phyloP scores from a whole-genome alignment of 768 basidiomycete species.

The Terana coerulea region DNA sequence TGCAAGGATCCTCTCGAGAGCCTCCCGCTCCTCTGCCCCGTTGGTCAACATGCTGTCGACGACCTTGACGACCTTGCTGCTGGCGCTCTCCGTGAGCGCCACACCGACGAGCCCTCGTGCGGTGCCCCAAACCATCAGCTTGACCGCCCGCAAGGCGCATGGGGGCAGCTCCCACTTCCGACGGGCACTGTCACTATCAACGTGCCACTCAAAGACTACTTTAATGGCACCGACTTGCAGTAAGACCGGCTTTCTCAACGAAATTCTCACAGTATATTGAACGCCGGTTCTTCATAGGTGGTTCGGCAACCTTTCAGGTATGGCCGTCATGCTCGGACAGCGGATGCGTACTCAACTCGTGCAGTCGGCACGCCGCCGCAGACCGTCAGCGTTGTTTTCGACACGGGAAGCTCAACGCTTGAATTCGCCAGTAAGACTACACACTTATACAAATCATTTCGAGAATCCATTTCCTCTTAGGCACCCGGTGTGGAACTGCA shows the following conservation, averaged over 20 bases:
- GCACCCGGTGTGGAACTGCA: slow-evolving; percentile 41
- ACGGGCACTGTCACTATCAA: slow-evolving; percentile 29
- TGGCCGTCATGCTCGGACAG: slow-evolving; percentile 4
- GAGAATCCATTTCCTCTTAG: slow-evolving; percentile 17
- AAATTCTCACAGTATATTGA: neutral
- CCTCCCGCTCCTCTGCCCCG: too few relatives aligned
- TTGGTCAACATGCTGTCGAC: slow-evolving; percentile 1
- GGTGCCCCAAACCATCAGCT: slow-evolving; percentile 15
- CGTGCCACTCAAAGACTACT: slow-evolving; percentile 49
- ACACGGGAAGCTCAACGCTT: slow-evolving; percentile 48
- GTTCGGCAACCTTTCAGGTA: slow-evolving; percentile 50
- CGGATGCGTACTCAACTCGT: too few relatives aligned
- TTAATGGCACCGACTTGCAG: slow-evolving; percentile 57
- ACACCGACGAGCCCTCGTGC: slow-evolving; percentile 5
- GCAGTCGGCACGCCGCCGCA: slow-evolving; percentile 55
- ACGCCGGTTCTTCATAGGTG: slow-evolving; percentile 31
- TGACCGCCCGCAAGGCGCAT: slow-evolving; percentile 19
- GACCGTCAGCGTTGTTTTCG: slow-evolving; percentile 46
- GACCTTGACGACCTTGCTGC: neutral
- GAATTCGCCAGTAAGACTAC: slow-evolving; percentile 43
- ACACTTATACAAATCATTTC: neutral
- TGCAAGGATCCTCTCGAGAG: too few relatives aligned
- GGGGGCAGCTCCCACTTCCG: slow-evolving; percentile 11
- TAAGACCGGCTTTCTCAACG: too few relatives aligned
- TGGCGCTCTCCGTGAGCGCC: slow-evolving; percentile 5